Base-by-base conservation (phyloP, 768 basidiomycete genomes). In the Crepidotus variabilis region DNA sequence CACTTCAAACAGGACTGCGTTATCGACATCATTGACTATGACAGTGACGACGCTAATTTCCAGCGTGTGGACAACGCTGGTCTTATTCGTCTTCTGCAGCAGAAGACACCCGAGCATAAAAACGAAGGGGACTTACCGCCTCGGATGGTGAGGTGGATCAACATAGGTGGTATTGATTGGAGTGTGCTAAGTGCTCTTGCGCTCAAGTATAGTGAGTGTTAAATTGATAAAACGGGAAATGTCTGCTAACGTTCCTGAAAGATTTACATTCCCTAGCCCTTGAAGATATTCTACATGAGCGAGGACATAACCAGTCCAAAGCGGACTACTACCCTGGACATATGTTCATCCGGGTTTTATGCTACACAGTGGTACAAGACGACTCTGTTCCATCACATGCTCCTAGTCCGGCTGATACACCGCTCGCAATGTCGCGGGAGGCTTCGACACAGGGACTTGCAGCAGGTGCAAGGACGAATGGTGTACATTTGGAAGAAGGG, bases 201-300 rank as follows among this genome's bases (percentile, higher is more conserved):
- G 24, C 62, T 86, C 9, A 76, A 75, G 60, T 86, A 84, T 61
- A 78, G 85, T 85, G 55, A 57, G 75, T 66, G 28, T 1, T 32
- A 28, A 20, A 58, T 35, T 47, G 35, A 23, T n/a, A 1, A 11
- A 70, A 21, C 66, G 64, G 47, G 34, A 5, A 33, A 23, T 33
- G 23, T n/a, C 28, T 32, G 32, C 54, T 21, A 49, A 35, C 39
- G 54, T 22, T 65, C 24, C 22, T 23, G 11, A 21, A 52, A 86
- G 84, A 85, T 58, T 68, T 88, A 22, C 86, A 87, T 64, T 82
- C 84, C 0, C 78, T 88, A 8, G 80, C 84, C 0, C 68, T 89
- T 24, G 85, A 88, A 65, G 87, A 88, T 60, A 73, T 87, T 28
- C 72, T 88, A 4, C 80, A 83, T 57, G 75, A 77, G 52, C 79